Evolutionary conservation across 169 alveolate genomes (phyloP), one percentile per base, ranked within the genome.

Genomic region (Fabrea salina): DNA sequence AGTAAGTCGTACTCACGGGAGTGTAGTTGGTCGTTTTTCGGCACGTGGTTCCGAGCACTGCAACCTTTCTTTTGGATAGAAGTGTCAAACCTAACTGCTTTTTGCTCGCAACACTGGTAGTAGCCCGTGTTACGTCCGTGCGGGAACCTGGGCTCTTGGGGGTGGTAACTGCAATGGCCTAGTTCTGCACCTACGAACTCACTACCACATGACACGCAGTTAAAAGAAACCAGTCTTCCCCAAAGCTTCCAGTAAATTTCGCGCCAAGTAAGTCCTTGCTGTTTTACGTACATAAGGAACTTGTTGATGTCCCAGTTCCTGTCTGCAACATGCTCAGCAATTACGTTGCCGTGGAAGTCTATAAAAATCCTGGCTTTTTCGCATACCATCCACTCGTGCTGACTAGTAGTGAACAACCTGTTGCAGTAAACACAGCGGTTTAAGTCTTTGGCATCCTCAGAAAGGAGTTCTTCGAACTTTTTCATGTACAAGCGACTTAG

Each of bases 211-310:
- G 32, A 41, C 16, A 39, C 27, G 58, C 91, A 85, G 16, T 75
- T 80, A 44, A 85, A 64, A 51, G 30, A 59, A 3, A 53, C 57
- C 0, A 82, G 70, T 37, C 82, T 44, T 4, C 84, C 75, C 80
- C 86, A 85, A 1, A 85, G 66, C 41, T 81, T 80, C 87, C 91
- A 85, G 49, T 85, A 85, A 40, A 85, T 85, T 33, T 85, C 82
- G 59, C 79, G 80, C 87, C 91, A 85, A 2, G 82, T 59, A n/a
- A 80, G 25, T 51, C 75, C 82, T 53, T 85, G 84, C 35, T 80
- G 39, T 37, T 80, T 84, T 67, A 79, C 30, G 49, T 47, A 84
- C 41, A 56, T 43, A 4, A 84, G 41, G 43, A 84, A 84, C 22
- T 79, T 83, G 39, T 85, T 85, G 58, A 75, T 43, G 33, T 85